These are phyloP conservation scores for Omphalotus guepiniiformis DNA, from an alignment of 768 basidiomycete genomes.

Conservation along the genomic window DNA sequence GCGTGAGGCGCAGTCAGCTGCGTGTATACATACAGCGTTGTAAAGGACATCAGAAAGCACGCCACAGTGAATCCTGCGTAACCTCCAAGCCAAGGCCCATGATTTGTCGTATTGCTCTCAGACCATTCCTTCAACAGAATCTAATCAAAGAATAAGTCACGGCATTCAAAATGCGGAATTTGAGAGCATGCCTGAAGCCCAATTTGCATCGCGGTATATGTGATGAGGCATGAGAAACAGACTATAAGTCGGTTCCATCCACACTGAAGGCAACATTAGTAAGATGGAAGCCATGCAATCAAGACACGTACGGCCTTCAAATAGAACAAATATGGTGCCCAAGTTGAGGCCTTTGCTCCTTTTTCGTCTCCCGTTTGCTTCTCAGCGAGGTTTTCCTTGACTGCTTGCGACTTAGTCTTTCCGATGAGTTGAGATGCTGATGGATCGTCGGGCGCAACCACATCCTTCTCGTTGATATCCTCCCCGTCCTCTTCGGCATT, in stretches of 20 bases:
- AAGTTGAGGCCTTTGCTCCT: background rate
- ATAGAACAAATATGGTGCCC: conserved; percentile 8
- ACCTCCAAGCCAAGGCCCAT: conserved; percentile 9
- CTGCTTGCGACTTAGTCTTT: background rate
- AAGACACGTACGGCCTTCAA: conserved; percentile 1
- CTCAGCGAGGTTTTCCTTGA: background rate
- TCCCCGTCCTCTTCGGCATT: background rate
- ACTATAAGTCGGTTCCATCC: conserved; percentile 6
- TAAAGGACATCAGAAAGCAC: conserved; percentile 3
- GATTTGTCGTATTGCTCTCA: conserved; percentile 2
- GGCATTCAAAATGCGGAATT: background rate
- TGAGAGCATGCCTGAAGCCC: background rate
- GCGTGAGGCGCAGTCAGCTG: conserved; percentile 8
- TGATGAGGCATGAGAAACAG: conserved; percentile 3
- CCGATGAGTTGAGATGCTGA: background rate
- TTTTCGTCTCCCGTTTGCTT: no score
- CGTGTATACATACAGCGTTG: conserved; percentile 5
- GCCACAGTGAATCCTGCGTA: conserved; percentile 8
- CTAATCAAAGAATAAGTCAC: background rate
- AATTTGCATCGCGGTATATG: conserved; percentile 6
- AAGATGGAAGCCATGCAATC: background rate
- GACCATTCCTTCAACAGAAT: conserved; percentile 7
- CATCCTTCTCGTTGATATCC: background rate
- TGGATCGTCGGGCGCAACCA: background rate
- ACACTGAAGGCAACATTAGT: conserved; percentile 1